Percentiles rank a stretch among this genome's conserved stretches.
These are phyloP conservation scores for Saturnispora halmiae DNA, from an alignment of 805 yeast species.

Conservation along the genomic window DNA sequence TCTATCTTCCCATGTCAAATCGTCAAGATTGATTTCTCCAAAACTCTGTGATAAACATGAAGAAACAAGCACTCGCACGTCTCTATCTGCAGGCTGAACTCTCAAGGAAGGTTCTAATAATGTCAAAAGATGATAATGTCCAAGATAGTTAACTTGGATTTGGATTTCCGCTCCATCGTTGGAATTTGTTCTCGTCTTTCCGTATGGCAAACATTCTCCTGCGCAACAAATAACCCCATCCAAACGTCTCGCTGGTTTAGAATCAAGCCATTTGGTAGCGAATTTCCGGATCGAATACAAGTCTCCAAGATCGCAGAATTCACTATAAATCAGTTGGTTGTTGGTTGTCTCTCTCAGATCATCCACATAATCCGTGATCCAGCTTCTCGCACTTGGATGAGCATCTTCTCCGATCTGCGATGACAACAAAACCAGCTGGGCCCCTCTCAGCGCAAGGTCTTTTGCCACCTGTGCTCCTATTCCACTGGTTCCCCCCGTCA, in stretches of 20 bases:
- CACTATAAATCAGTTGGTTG: conserved; percentile 81
- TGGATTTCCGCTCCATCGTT: conserved; percentile 83
- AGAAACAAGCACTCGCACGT: conserved; percentile 72
- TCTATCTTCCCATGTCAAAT: conserved; percentile 51
- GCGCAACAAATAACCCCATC: conserved; percentile 90
- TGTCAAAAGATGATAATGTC: conserved; percentile 73
- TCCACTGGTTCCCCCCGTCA: conserved; percentile 94
- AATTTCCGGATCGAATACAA: conserved; percentile 73
- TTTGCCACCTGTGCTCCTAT: conserved; percentile 68
- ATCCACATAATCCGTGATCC: conserved; percentile 73
- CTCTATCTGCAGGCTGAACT: conserved; percentile 91
- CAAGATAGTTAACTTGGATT: conserved; percentile 71
- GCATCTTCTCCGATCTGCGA: conserved; percentile 41
- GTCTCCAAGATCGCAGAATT: conserved; percentile 71
- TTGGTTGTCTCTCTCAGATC: conserved; percentile 63
- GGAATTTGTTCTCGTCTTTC: conserved; percentile 54
- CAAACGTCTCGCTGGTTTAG: conserved; percentile 78
- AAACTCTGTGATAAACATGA: conserved; percentile 71
- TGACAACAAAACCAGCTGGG: conserved; percentile 72
- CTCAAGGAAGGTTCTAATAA: conserved; percentile 75
- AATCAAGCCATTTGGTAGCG: conserved; percentile 92
- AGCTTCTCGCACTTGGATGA: conserved; percentile 31
- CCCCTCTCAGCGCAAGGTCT: conserved; percentile 74
- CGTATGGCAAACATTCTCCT: conserved; percentile 68
- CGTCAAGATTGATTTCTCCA: conserved; percentile 54